Evolutionary conservation across 768 basidiomycete genomes (phyloP).

Genomic region (Lactarius evosmus): DNA sequence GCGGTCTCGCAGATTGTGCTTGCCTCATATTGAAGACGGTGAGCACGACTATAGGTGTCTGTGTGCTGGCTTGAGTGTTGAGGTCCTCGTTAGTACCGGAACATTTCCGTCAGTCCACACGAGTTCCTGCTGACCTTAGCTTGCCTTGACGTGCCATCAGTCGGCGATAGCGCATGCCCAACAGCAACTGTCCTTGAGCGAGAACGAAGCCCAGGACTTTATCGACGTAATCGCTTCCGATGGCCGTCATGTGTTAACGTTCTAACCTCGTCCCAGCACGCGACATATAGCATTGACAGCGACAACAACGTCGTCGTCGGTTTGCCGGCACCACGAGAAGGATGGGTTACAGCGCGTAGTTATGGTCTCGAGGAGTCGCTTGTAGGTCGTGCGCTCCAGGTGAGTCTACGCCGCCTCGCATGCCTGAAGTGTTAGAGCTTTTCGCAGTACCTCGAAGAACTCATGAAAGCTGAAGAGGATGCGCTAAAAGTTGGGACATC

Average conservation of each 20-base stretch:
- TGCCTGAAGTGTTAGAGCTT: not conserved
- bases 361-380: constrained; percentile 26
- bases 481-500: constrained; percentile 4
- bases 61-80: not conserved
- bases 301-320: constrained; percentile 26
- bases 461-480: constrained; percentile 22
- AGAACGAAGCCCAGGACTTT: constrained; percentile 27
- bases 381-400: constrained; percentile 22
- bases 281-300: constrained; percentile 25
- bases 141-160: constrained; percentile 6
- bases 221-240: constrained; percentile 17
- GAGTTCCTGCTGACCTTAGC: not conserved
- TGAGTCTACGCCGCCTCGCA: not conserved
- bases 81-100: constrained; percentile 18
- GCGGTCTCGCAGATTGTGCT: constrained; percentile 19
- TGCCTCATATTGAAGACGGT: constrained; percentile 25
- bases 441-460: constrained; percentile 22
- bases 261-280: constrained; percentile 13
- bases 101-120: constrained; percentile 20
- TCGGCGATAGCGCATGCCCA: constrained; percentile 25
- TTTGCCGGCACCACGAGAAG: constrained; percentile 19
- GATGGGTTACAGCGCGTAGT: constrained; percentile 25
- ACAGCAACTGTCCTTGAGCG: constrained; percentile 22
- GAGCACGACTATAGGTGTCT: not conserved
- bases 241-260: not conserved